A percentile compares a stretch with the other conserved stretches of the same genome.
phyloP scores from a whole-genome alignment of 495 filamentous ascomycete species.

The Lichenothelia convexa region DNA sequence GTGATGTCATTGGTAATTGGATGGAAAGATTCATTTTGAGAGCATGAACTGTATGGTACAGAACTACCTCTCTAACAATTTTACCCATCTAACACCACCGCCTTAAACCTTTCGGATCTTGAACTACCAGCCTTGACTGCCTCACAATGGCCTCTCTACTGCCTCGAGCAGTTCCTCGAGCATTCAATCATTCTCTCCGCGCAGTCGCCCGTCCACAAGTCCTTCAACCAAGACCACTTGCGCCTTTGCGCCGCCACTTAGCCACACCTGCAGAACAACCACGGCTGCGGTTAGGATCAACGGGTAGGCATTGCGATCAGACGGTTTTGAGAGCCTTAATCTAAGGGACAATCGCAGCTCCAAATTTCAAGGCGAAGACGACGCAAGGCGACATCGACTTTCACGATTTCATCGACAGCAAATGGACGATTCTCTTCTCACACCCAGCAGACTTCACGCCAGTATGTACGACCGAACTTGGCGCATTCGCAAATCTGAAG shows the following conservation, averaged over 20 bases:
- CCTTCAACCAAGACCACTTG: conserved; percentile 2
- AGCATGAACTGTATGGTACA: too few relatives aligned
- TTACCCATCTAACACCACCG: too few relatives aligned
- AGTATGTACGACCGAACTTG: conserved; percentile 52
- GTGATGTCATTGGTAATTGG: too few relatives aligned
- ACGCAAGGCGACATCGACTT: conserved; percentile 51
- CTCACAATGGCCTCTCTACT: conserved; percentile 15
- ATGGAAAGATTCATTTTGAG: too few relatives aligned
- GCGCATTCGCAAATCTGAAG: conserved; percentile 46
- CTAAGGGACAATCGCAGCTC: conserved; percentile 22
- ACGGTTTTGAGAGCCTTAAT: background rate
- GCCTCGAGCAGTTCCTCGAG: conserved; percentile 7
- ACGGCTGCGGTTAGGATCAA: conserved; percentile 38
- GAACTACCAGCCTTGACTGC: too few relatives aligned
- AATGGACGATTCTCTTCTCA: conserved; percentile 49
- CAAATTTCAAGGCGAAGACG: conserved; percentile 47
- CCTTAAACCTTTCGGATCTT: too few relatives aligned
- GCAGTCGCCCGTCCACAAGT: conserved; percentile 3
- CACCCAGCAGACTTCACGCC: conserved; percentile 56
- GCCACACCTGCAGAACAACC: conserved; percentile 34
- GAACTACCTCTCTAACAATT: too few relatives aligned
- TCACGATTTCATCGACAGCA: conserved; percentile 33
- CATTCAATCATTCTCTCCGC: conserved; percentile 3
- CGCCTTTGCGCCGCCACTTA: conserved; percentile 17
- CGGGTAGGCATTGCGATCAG: conserved; percentile 4